Evolutionary conservation across 1,284 basidiomycete genomes (phyloP).

Genomic region (Golubevia sp.): DNA sequence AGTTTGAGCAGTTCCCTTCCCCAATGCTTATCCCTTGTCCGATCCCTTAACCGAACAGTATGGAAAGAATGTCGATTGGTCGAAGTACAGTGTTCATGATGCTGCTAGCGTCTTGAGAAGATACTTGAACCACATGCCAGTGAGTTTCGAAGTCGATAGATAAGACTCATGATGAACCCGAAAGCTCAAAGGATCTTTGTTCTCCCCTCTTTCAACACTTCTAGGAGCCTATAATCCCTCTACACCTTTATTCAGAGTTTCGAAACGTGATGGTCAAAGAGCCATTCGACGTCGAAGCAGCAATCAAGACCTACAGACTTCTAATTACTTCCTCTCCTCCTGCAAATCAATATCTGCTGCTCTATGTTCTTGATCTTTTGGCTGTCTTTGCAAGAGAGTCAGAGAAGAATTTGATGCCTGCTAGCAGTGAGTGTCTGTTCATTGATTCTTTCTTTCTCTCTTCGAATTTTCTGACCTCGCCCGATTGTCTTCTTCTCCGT

Average conservation of each 20-base stretch:
- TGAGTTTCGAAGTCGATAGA: constrained; percentile 8
- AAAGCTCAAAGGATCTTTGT: background rate
- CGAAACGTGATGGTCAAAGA: constrained; percentile 47
- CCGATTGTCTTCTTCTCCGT: constrained; percentile 6
- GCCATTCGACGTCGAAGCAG: constrained; percentile 33
- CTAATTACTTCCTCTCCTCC: constrained; percentile 83
- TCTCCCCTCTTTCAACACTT: background rate
- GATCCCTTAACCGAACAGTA: constrained; percentile 15
- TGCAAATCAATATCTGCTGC: constrained; percentile 87
- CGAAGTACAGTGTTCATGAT: constrained; percentile 58
- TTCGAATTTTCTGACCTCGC: background rate
- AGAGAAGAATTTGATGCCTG: constrained; percentile 93
- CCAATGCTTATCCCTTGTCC: background rate
- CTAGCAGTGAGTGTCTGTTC: constrained; percentile 72
- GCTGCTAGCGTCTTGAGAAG: constrained; percentile 52
- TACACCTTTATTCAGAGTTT: constrained; percentile 48
- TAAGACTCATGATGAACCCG: background rate
- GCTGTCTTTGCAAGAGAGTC: constrained; percentile 90
- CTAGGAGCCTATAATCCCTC: constrained; percentile 57
- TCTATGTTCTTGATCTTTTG: constrained; percentile 93
- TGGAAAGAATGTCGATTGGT: constrained; percentile 54
- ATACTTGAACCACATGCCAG: constrained; percentile 58
- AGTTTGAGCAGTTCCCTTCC: background rate
- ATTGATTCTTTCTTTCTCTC: background rate
- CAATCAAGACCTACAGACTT: constrained; percentile 70